Base-by-base conservation (phyloP, 2,329 filamentous ascomycete genomes). In the Diaporthe ilicicola region DNA sequence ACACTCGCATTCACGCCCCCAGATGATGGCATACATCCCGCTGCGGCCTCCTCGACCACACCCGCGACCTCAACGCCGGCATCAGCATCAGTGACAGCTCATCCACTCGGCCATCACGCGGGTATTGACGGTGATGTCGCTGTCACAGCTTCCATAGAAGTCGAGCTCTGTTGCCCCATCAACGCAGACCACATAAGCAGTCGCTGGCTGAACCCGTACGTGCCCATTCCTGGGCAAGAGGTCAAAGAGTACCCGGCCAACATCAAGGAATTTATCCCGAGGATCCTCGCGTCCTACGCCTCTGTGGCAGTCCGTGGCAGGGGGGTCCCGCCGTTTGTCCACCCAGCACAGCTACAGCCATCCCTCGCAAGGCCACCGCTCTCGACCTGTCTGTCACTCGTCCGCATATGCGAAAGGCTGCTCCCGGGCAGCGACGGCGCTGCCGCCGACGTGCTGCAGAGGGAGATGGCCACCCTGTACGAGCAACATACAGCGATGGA, bases 121-220 rank as follows among this genome's bases (percentile, higher is more conserved):
- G 10, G 8, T 48, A 37, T 29, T 15, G n/a, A n/a, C 27, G 22
- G 6, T 7, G n/a, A n/a, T n/a, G n/a, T n/a, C n/a, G n/a, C n/a
- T n/a, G n/a, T n/a, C n/a, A n/a, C n/a, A 2, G n/a, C 29, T 19
- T 3, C 4, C n/a, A n/a, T 27, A 46, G 50, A 67, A 15, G 69
- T 81, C 2, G 78, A 82, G 15, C 79, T 88, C 8, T 70, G 81
- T 0, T 86, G 84, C 69, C 82, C 83, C 2, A 85, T 87, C 72
- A 81, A 86, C 56, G 81, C 80, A 0, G 82, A 85, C 29, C 81
- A 82, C 19, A 86, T 87, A 61, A 81, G 79, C 15, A 85, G 84
- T 50, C 84, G 85, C 13, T 88, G 85, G 85, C 76, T 87, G 32
- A 82, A 85, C 39, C 76, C 81, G 1, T 86, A 82, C 44, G 81